Conservation (phyloP, 2,329 filamentous ascomycete genomes). For the Botrytis tulipae region DNA sequence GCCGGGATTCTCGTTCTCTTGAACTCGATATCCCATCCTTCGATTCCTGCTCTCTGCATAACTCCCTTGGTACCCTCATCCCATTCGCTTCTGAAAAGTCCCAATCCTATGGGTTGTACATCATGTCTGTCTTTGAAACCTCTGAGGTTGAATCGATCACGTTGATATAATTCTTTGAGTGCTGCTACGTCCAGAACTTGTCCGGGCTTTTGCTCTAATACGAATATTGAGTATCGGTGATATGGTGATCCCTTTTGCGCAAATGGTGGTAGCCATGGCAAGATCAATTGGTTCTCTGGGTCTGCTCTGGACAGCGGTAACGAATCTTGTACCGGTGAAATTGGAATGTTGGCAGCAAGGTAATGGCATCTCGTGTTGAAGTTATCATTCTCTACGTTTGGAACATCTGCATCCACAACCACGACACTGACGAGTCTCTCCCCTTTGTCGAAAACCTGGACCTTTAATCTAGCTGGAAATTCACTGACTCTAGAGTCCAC, state of each 20-base stretch:
- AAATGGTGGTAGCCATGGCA: conserved; percentile 81
- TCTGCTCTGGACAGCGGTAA: conserved; percentile 65
- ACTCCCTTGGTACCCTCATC: conserved; percentile 84
- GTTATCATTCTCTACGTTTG: conserved; percentile 68
- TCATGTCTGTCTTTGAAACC: conserved; percentile 69
- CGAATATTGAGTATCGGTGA: conserved; percentile 80
- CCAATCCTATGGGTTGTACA: conserved; percentile 74
- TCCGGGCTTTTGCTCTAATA: conserved; percentile 74
- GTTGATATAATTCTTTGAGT: conserved; percentile 53
- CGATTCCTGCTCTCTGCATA: conserved; percentile 75
- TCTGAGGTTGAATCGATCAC: conserved; percentile 73
- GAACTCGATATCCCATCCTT: conserved; percentile 80
- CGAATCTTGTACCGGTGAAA: conserved; percentile 58
- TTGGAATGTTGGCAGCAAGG: conserved; percentile 71
- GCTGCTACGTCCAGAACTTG: conserved; percentile 56
- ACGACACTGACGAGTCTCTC: conserved; percentile 80
- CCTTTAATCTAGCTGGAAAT: conserved; percentile 68
- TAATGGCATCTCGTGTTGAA: conserved; percentile 86
- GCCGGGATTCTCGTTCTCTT: conserved; percentile 74
- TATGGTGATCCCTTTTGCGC: conserved; percentile 89
- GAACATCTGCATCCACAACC: conserved; percentile 88
- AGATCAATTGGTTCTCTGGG: conserved; percentile 60
- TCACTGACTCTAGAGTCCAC: conserved; percentile 75
- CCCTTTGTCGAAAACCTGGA: conserved; percentile 82
- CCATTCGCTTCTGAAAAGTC: conserved; percentile 85